phyloP scores from a whole-genome alignment of 257 asterid species.

The Solanum dulcamara region DNA sequence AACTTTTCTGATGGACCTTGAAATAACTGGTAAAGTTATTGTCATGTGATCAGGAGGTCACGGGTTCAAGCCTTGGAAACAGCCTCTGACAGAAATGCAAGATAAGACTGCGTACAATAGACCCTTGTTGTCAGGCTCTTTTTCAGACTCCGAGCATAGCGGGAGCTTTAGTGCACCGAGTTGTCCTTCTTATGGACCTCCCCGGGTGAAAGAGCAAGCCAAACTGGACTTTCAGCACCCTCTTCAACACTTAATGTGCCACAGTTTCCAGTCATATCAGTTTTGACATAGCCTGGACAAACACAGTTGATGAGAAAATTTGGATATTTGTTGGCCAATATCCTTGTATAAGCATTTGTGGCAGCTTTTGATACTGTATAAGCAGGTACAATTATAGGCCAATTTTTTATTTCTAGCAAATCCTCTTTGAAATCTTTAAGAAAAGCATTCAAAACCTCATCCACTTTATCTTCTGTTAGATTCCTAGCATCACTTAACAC shows the following conservation, averaged over 20 bases:
- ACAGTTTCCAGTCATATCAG: too few species aligned
- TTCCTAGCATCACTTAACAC: conserved; percentile 18
- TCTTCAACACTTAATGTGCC: too few species aligned
- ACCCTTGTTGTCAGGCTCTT: conserved; percentile 49
- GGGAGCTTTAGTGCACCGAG: too few species aligned
- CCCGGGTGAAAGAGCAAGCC: too few species aligned
- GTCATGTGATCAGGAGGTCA: too few species aligned
- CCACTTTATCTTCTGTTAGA: conserved; percentile 39
- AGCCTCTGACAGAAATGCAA: too few species aligned
- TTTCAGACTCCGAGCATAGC: conserved; percentile 16
- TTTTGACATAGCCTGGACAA: too few species aligned
- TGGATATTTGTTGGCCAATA: conserved; percentile 28
- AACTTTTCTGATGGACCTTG: conserved; percentile 24
- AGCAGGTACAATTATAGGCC: conserved; percentile 26
- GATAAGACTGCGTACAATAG: too few species aligned
- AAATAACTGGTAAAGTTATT: conserved; percentile 37
- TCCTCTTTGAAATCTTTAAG: conserved; percentile 41
- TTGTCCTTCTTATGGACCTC: too few species aligned
- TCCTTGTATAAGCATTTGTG: conserved; percentile 43
- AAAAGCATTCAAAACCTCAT: too few species aligned
- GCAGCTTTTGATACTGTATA: conserved; percentile 38
- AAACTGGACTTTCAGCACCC: too few species aligned
- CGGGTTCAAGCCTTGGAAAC: too few species aligned
- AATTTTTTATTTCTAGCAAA: conserved; percentile 27
- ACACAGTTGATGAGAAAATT: conserved; percentile 25